These are phyloP conservation scores for Maudiozyma serrabonitensis DNA, from an alignment of 805 yeast species.

Conservation along the genomic window DNA sequence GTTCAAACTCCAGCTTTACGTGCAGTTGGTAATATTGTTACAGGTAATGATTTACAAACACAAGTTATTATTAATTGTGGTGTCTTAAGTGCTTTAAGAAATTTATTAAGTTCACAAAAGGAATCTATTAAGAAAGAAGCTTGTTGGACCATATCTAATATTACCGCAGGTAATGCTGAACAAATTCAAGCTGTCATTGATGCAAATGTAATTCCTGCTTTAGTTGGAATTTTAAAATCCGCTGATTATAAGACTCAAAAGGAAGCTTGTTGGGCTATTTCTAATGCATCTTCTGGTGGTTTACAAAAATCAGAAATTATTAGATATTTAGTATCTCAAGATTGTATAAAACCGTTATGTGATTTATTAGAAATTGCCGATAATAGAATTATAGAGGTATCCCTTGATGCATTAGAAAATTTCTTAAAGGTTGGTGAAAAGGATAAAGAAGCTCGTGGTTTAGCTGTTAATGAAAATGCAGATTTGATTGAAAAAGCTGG, in stretches of 20 bases:
- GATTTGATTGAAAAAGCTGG: conserved; percentile 94
- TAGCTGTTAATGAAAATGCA: conserved; percentile 74
- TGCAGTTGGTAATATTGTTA: conserved; percentile 95
- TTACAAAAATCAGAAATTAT: conserved; percentile 86
- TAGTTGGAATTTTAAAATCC: conserved; percentile 64
- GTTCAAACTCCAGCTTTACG: conserved; percentile 97
- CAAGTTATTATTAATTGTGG: conserved; percentile 91
- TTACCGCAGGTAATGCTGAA: conserved; percentile 92
- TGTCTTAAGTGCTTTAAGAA: conserved; percentile 75
- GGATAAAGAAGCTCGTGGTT: conserved; percentile 70
- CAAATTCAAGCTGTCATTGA: conserved; percentile 97
- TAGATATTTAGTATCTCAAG: conserved; percentile 85
- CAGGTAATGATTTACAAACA: conserved; percentile 93
- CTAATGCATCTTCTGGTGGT: conserved; percentile 96
- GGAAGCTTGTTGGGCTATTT: conserved; percentile 99
- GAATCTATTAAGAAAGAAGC: conserved; percentile 95
- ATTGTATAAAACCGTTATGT: conserved; percentile 94
- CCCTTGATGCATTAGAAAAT: conserved; percentile 90
- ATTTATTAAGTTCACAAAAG: conserved; percentile 71
- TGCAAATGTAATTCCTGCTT: conserved; percentile 85
- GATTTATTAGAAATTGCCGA: conserved; percentile 84
- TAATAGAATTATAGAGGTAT: conserved; percentile 84
- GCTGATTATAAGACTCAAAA: conserved; percentile 95
- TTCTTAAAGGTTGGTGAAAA: conserved; percentile 89
- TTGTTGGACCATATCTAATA: conserved; percentile 97